Evolutionary conservation across 768 basidiomycete species (phyloP), one percentile per base, ranked within the genome.

Genomic region (Lentinula lateritia): DNA sequence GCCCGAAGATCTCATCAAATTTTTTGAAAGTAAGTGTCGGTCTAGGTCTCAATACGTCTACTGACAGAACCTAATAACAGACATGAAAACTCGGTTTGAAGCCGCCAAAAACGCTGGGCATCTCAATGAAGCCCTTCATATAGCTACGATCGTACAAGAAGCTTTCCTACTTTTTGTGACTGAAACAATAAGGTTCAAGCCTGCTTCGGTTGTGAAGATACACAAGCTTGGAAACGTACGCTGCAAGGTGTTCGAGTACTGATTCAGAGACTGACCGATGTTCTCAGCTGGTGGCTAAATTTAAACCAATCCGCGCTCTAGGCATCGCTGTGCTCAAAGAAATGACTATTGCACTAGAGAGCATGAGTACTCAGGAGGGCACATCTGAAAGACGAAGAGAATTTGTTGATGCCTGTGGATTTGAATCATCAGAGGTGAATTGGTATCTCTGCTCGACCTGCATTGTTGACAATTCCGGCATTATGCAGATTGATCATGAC

Each of bases 71-170:
- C n/a, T 23, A 39, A 15, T 12, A 5, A 28, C 63, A 90, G 91
- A 78, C 59, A 79, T 90, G 70, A 78, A 78, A 61, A 67, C 68
- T 52, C 82, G 83, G 20, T 84, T 92, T 64, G 73, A 74, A 23
- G 75, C 72, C 20, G 72, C 77, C 3, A 66, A 80, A 9, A 72
- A 76, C 8, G 72, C 74, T 12, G 68, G 73, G 20, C 77, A 83
- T 5, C 78, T 81, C 5, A 75, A 78, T 53, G 83, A 88, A 66
- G 64, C 84, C n/a, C 78, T 94, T 18, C 92, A 95, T 65, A 74
- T 90, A 3, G 88, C 86, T 2, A 83, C 84, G 12, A 73, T 95
- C 54, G 80, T 83, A 0, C 92, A 93, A 72, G 93, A 95, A 78
- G 92, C 88, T 2, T 85, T 90, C 66, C 77, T 92, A 50, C 73